phyloP scores from a whole-genome alignment of 2,329 filamentous ascomycete species.

The Trichoderma arundinaceum region DNA sequence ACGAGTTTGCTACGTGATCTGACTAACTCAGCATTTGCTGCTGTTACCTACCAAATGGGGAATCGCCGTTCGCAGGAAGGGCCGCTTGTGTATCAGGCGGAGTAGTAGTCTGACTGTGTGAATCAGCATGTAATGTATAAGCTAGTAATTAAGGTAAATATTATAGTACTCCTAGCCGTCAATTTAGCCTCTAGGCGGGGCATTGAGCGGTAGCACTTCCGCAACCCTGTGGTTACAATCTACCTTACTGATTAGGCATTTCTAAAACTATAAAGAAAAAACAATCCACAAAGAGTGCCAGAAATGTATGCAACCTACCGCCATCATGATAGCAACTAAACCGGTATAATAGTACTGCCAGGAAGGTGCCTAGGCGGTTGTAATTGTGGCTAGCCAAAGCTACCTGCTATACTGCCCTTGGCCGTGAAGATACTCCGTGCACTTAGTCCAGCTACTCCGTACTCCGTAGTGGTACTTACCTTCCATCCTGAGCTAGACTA shows the following conservation, averaged over 20 bases:
- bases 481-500: constrained; percentile 21
- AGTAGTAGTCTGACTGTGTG: not conserved
- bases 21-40: constrained; percentile 6
- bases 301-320: no score
- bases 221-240: not conserved
- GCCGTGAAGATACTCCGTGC: not conserved
- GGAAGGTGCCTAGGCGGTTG: no score
- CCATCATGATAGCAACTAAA: no score
- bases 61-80: constrained; percentile 1
- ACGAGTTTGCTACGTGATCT: constrained; percentile 6
- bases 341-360: no score
- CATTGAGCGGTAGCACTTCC: not conserved
- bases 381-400: no score
- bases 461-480: not conserved
- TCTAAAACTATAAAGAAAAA: not conserved
- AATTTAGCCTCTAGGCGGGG: not conserved
- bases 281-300: no score
- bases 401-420: no score
- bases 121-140: constrained; percentile 15
- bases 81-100: constrained; percentile 10
- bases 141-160: constrained; percentile 27
- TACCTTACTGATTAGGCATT: not conserved
- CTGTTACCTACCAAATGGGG: constrained; percentile 25
- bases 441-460: no score
- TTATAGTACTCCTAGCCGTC: constrained; percentile 5